These are phyloP conservation scores for Populus euphratica DNA, from an alignment of 345 rosid genomes.

Conservation along the genomic window DNA sequence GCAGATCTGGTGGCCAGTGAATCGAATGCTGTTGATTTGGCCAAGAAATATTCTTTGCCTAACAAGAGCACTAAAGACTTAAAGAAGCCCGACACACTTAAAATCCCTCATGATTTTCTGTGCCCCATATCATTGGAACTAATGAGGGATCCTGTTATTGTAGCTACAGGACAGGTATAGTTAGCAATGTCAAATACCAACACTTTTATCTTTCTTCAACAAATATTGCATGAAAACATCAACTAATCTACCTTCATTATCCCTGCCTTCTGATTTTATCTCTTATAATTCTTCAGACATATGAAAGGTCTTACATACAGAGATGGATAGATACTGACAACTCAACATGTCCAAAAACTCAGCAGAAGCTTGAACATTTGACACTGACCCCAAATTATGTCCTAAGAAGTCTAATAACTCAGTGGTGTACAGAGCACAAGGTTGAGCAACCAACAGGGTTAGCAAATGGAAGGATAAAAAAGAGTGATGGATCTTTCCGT, in stretches of 20 bases:
- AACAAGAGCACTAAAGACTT: constrained; percentile 45
- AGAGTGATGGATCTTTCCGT: constrained; percentile 58
- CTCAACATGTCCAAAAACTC: constrained; percentile 87
- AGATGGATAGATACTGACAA: constrained; percentile 96
- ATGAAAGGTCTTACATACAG: constrained; percentile 89
- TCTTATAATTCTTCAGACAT: constrained; percentile 58
- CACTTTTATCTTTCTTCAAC: not conserved
- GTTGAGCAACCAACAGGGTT: constrained; percentile 64
- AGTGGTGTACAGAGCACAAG: constrained; percentile 74
- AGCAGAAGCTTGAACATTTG: constrained; percentile 75
- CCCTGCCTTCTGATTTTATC: constrained; percentile 8
- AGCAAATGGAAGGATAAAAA: constrained; percentile 58
- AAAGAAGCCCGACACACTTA: constrained; percentile 49
- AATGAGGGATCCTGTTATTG: constrained; percentile 96
- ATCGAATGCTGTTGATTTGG: constrained; percentile 36
- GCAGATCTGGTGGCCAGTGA: constrained; percentile 12
- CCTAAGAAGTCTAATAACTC: constrained; percentile 72
- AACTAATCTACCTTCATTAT: not conserved
- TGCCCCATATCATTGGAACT: constrained; percentile 90
- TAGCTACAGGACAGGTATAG: constrained; percentile 87
- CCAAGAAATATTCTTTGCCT: constrained; percentile 32
- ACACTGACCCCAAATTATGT: constrained; percentile 88
- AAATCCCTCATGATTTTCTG: constrained; percentile 72
- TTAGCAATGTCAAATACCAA: not conserved
- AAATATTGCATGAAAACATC: not conserved